Conservation (phyloP, 331 rosid species). For the Quercus lobata region DNA sequence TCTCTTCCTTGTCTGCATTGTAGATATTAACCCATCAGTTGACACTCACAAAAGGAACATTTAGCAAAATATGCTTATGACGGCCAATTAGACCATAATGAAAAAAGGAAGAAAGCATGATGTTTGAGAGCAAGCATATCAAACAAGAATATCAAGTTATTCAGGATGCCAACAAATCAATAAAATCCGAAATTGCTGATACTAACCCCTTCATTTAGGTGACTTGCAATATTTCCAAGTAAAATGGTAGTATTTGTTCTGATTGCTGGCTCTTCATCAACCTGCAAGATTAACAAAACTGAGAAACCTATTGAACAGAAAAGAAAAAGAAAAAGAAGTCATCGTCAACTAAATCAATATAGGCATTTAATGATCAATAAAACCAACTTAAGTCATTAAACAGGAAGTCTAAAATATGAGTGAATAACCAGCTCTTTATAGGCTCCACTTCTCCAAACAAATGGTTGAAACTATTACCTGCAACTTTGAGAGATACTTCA, state of each 20-base stretch:
- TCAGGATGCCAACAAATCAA: background rate
- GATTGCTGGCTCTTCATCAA: slow-evolving; percentile 90
- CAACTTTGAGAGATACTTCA: slow-evolving; percentile 85
- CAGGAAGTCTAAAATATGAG: background rate
- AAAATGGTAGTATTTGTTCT: slow-evolving; percentile 90
- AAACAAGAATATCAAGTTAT: background rate
- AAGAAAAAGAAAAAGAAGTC: background rate
- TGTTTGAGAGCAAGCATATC: background rate
- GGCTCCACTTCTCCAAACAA: slow-evolving; percentile 13
- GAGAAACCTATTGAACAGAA: slow-evolving; percentile 3
- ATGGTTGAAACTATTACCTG: slow-evolving; percentile 54
- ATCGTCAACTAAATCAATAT: slow-evolving; percentile 11
- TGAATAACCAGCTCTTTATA: background rate
- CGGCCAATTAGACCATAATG: slow-evolving; percentile 7
- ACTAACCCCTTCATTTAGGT: slow-evolving; percentile 88
- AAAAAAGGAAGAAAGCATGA: background rate
- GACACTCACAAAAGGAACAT: slow-evolving; percentile 15
- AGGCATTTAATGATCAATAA: background rate
- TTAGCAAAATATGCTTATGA: background rate
- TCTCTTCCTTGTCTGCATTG: slow-evolving; percentile 85
- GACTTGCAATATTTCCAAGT: slow-evolving; percentile 79
- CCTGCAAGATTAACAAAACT: slow-evolving; percentile 43
- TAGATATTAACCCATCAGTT: slow-evolving; percentile 26
- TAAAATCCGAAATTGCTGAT: background rate
- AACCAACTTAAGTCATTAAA: background rate